These are phyloP conservation scores for Chalciporus piperatoides DNA, from an alignment of 1,284 basidiomycete species.

Conservation along the genomic window DNA sequence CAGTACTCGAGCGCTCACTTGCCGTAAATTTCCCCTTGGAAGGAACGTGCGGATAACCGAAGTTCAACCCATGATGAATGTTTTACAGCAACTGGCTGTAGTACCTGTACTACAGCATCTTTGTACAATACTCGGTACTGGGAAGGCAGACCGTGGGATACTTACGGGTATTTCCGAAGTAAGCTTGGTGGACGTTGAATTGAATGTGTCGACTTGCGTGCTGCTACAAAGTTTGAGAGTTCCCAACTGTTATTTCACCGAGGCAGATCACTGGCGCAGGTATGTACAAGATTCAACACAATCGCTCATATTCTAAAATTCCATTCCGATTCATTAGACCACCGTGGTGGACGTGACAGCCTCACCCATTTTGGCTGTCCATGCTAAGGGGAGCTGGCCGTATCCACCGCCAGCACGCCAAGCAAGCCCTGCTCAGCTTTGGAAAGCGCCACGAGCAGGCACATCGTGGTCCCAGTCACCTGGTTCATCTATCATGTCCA, in stretches of 20 bases:
- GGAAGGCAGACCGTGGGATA: constrained; percentile 13
- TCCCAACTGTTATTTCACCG: not conserved
- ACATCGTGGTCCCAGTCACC: constrained; percentile 7
- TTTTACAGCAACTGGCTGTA: constrained; percentile 9
- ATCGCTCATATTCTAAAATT: not conserved
- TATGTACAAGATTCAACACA: not conserved
- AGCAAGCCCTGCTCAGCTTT: constrained; percentile 30
- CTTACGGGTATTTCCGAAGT: constrained; percentile 16
- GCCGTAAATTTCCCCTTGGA: not conserved
- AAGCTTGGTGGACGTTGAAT: not conserved
- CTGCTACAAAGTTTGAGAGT: not conserved
- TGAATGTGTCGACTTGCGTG: not conserved
- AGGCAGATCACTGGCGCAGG: constrained; percentile 12
- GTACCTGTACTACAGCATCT: no score
- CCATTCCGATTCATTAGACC: constrained; percentile 18
- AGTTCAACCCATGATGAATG: no score
- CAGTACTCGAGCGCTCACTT: no score
- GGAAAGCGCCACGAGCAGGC: constrained; percentile 11
- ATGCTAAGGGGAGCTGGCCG: constrained; percentile 63
- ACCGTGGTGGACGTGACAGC: constrained; percentile 35
- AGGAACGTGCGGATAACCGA: not conserved
- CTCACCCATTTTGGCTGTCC: constrained; percentile 52
- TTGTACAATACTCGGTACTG: no score
- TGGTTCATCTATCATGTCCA: constrained; percentile 27
- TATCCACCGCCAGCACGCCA: constrained; percentile 51